These are phyloP conservation scores for Boeremia exigua DNA, from an alignment of 2,329 filamentous ascomycete species.

Conservation along the genomic window DNA sequence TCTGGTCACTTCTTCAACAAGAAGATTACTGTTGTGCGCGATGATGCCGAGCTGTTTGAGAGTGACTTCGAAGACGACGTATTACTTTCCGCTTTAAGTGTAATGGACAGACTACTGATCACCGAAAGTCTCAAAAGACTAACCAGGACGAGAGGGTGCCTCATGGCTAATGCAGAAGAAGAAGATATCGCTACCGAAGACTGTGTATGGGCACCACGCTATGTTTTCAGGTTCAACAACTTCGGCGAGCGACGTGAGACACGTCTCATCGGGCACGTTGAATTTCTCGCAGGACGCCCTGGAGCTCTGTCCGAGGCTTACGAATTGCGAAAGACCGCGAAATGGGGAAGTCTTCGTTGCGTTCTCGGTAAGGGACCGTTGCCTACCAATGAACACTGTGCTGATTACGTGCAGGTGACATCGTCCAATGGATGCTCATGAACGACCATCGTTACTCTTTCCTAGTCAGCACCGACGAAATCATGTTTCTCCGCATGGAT, in stretches of 20 bases:
- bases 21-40: background rate
- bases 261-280: constrained; percentile 25
- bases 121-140: background rate
- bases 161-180: background rate
- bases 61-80: constrained; percentile 18
- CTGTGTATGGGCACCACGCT: constrained; percentile 14
- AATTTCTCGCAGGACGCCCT: constrained; percentile 24
- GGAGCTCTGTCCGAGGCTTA: constrained; percentile 23
- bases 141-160: background rate
- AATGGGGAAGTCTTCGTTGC: constrained; percentile 29
- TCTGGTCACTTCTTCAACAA: background rate
- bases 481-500: constrained; percentile 25
- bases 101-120: constrained; percentile 12
- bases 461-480: constrained; percentile 25
- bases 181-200: constrained; percentile 15
- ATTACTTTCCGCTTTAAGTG: constrained; percentile 6
- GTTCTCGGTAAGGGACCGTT: constrained; percentile 19
- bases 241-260: background rate
- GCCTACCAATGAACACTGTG: background rate
- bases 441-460: constrained; percentile 24
- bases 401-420: constrained; percentile 19
- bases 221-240: constrained; percentile 15
- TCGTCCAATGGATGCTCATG: constrained; percentile 28
- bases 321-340: constrained; percentile 3
- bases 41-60: background rate